Evolutionary conservation across 2,329 filamentous ascomycete genomes (phyloP).

Genomic region (Ophiostoma ips): DNA sequence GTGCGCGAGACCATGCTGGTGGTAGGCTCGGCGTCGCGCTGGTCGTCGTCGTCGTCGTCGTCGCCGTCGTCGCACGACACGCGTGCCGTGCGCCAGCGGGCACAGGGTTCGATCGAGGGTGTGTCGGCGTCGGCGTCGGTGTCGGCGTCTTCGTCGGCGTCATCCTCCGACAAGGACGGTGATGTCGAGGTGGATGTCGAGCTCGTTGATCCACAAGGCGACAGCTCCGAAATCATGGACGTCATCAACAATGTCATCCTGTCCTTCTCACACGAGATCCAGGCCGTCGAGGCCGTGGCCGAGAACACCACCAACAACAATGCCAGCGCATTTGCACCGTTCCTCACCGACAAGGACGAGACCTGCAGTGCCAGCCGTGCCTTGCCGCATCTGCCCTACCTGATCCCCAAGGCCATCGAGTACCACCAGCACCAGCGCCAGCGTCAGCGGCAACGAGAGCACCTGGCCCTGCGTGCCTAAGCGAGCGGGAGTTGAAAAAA

Average conservation of each 20-base stretch:
- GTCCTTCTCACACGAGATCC: conserved; percentile 15
- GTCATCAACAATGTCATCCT: conserved; percentile 16
- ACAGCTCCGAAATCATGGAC: conserved; percentile 11
- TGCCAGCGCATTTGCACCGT: background rate
- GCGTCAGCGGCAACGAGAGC: background rate
- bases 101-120: conserved; percentile 10
- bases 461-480: conserved; percentile 8
- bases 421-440: conserved; percentile 8
- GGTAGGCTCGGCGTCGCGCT: conserved; percentile 11
- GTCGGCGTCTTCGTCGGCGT: background rate
- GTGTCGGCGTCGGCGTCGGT: too few relatives aligned
- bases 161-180: conserved; percentile 10
- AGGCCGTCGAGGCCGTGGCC: conserved; percentile 3
- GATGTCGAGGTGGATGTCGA: conserved; percentile 13
- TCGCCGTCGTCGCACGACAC: conserved; percentile 1
- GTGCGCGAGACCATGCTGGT: conserved; percentile 26
- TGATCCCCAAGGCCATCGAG: conserved; percentile 15
- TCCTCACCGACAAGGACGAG: conserved; percentile 3
- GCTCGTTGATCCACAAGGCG: conserved; percentile 19
- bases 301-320: background rate
- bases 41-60: background rate
- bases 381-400: conserved; percentile 9
- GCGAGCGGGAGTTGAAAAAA: background rate
- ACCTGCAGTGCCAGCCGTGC: background rate
- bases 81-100: conserved; percentile 4